A percentile compares a stretch with the other conserved stretches of the same genome.
These are phyloP conservation scores for Monascus ruber DNA, from an alignment of 2,329 filamentous ascomycete genomes.

Conservation along the genomic window DNA sequence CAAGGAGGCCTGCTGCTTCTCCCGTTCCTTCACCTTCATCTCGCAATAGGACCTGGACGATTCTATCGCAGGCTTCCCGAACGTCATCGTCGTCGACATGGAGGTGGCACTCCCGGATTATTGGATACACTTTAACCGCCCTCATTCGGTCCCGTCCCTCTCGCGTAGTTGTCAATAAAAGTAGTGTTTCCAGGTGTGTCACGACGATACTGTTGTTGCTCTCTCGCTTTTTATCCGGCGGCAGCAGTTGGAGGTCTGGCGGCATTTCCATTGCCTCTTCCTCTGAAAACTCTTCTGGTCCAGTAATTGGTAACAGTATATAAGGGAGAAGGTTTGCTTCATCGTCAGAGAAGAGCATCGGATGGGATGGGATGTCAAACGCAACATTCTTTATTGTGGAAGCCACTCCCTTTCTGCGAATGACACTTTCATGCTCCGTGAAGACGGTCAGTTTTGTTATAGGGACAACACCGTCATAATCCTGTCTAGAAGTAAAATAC, in stretches of 20 bases:
- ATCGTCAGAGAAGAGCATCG: conserved; percentile 56
- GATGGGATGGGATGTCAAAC: conserved; percentile 68
- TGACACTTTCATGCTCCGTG: conserved; percentile 74
- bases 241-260: conserved; percentile 77
- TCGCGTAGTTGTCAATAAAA: conserved; percentile 68
- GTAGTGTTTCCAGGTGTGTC: conserved; percentile 80
- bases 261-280: conserved; percentile 82
- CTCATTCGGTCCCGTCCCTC: conserved; percentile 65
- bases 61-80: conserved; percentile 69
- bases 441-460: conserved; percentile 89
- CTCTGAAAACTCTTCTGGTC: conserved; percentile 74
- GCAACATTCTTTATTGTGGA: conserved; percentile 89
- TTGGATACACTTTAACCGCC: conserved; percentile 71
- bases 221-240: conserved; percentile 81
- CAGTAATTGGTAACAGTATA: conserved; percentile 75
- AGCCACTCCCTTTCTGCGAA: conserved; percentile 87
- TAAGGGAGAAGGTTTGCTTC: conserved; percentile 79
- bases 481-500: conserved; percentile 62
- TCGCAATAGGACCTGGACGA: conserved; percentile 81
- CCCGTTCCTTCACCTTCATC: conserved; percentile 52
- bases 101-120: conserved; percentile 75
- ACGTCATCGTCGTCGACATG: conserved; percentile 69
- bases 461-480: conserved; percentile 75
- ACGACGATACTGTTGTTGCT: conserved; percentile 63
- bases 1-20: conserved; percentile 29